phyloP scores from a whole-genome alignment of 306 rosid genomes.

The Fagus sylvatica region DNA sequence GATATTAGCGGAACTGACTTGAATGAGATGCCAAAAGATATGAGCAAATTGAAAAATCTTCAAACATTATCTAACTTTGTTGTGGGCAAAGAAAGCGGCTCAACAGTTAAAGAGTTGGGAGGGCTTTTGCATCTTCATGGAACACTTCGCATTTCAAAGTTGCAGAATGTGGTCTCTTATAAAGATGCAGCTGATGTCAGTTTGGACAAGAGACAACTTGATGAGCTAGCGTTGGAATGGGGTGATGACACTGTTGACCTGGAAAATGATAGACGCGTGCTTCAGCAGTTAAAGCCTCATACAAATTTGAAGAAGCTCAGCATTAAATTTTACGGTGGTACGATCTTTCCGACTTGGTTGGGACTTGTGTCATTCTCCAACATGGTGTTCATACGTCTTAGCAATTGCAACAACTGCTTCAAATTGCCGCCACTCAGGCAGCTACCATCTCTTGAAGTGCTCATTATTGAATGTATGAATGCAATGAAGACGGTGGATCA shows the following conservation, averaged over 20 bases:
- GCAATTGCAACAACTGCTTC: not conserved
- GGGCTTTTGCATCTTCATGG: not conserved
- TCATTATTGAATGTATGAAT: conserved; percentile 9
- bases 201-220: not conserved
- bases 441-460: conserved; percentile 31
- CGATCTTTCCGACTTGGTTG: not conserved
- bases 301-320: not conserved
- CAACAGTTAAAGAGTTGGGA: not conserved
- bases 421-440: conserved; percentile 25
- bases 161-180: not conserved
- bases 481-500: conserved; percentile 17
- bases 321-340: not conserved
- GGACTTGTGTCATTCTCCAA: not conserved
- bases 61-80: not conserved
- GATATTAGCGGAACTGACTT: not conserved
- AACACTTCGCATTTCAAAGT: not conserved
- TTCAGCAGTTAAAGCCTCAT: not conserved
- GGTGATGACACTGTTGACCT: not conserved
- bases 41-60: not conserved
- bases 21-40: not conserved
- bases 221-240: not conserved
- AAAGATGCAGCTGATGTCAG: not conserved
- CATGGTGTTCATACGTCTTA: not conserved
- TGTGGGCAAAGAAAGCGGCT: not conserved
- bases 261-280: not conserved